Evolutionary conservation across 805 yeast genomes (phyloP), one percentile per base, ranked within the genome.

Genomic region (Henningerozyma blattae): DNA sequence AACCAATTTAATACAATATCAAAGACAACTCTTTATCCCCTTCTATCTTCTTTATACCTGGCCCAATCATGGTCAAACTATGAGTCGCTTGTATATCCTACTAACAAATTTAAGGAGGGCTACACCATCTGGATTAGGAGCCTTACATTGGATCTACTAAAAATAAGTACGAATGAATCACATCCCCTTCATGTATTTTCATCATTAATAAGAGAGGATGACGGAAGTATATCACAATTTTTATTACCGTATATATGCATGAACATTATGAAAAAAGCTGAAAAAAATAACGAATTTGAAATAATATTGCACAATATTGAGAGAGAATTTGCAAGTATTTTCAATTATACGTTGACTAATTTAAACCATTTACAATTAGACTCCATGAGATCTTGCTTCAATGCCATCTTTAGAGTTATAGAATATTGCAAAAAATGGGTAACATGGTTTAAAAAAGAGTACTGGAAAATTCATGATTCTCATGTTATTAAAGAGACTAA

Each of bases 381-480:
- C 39, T 71, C 69, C 38, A 50, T 80, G 38, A 73, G 72, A 44
- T 58, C 71, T 29, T 78, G 85, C 42, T 82, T 74, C 46, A 81
- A 81, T 38, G 64, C 85, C 0, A 68, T 86, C 0, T 85, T 91
- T 46, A 73, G 75, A 27, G 74, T 87, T 3, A 58, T 87, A 18
- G 97, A 91, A 47, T 85, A 86, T 48, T 72, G 86, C 41, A 72
- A 77, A 37, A 84, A 80, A 44, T 86, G 95, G 94, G 47, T 58
- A 1, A 61, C 68, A 2, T 61, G 59, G 28, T 58, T 61, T 28
- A 63, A 62, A 26, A 58, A 58, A 33, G 46, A 50, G 24, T 50
- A 56, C 36, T 42, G 52, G 34, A 53, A 46, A 24, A 31, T 36
- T 7, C 28, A 50, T 26, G 56, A 56, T 2, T 48, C 58, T 3